Base-by-base conservation (phyloP, 1,284 basidiomycete species). In the Pascua guehoae region DNA sequence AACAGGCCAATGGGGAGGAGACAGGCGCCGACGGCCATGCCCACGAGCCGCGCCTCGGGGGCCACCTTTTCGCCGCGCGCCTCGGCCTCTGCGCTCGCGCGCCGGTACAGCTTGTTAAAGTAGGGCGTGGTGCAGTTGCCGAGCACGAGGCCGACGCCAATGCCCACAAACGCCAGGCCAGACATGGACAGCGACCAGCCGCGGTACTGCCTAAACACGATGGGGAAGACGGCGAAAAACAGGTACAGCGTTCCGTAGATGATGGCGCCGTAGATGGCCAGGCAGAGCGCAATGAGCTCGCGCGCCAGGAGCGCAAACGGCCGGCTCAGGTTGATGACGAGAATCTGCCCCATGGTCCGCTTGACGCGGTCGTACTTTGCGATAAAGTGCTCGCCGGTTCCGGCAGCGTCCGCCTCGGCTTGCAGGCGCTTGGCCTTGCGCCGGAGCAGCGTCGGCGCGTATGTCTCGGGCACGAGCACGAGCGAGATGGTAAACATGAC, bases 261-360 rank as follows among this genome's bases (percentile, higher is more conserved):
- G 32, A 73, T 60, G 4, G 69, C 66, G 37, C 51, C 53, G 74
- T 88, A 90, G 44, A 89, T 71, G 0, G 86, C 81, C 18, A 88
- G 77, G 32, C 84, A 77, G 9, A 85, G 74, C 1, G 88, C 86
- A 64, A 89, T 88, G 16, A 85, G 83, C 71, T 89, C 87, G 14
- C 81, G 83, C 59, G 82, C 75, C 38, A 89, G 75, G 67, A 88
- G 63, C 82, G 83, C 72, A 70, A 87, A 86, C 4, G 86, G 86
- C 59, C 85, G 78, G 40, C 79, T 80, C 58, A 88, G 53, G 18
- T 67, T 71, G 49, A 66, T 64, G 54, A 62, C 67, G 56, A 78
- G 54, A 12, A 73, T 64, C 45, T 71, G 62, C 8, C 41, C 72
- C 4, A 80, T 80, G 49, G 78, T 80, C 40, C 81, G 79, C 47